Evolutionary conservation across 2,329 filamentous ascomycete species (phyloP), one percentile per base, ranked within the genome.

Genomic region (Westerdykella aurantiaca): DNA sequence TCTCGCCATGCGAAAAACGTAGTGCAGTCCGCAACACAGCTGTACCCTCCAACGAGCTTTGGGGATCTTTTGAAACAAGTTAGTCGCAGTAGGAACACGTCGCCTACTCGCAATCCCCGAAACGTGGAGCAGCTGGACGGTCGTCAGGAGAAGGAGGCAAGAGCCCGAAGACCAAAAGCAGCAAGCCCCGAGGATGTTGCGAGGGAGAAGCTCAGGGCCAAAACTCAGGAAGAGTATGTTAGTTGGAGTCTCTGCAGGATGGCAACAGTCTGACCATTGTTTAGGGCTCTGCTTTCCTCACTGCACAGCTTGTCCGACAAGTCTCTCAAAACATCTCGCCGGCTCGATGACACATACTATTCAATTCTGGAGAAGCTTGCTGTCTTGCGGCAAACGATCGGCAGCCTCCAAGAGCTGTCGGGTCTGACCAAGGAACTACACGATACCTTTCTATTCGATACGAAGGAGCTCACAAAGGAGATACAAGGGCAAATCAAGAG

Each of bases 271-370:
- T 63, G 44, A 64, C 47, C 55, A 50, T 42, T 38, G 5, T 23
- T 39, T 29, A 69, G 66, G 38, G 65, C 72, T 41, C 61, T 75
- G 7, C 63, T 66, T 6, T 45, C 55, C 16, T 65, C 68, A 17
- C 56, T 75, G 9, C 65, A 69, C 41, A 53, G 51, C 39, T 72
- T 89, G 10, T 76, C 75, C 53, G 69, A 75, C 25, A 75, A 82
- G 61, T 84, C 84, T 17, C 74, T 80, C 43, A 68, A 73, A 17
- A 80, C 82, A 18, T 86, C 82, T 13, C 74, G 77, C 47, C 77
- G 77, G 29, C 77, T 91, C 34, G 85, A 90, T 61, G 79, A 85
- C 46, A 83, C 83, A 3, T 90, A 89, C 68, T 85, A 86, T 51
- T 78, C 80, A 0, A 77, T 89, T 9, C 72, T 88, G 23, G 82